Evolutionary conservation across 768 basidiomycete genomes (phyloP).

Genomic region (Leccinum incarnatum): DNA sequence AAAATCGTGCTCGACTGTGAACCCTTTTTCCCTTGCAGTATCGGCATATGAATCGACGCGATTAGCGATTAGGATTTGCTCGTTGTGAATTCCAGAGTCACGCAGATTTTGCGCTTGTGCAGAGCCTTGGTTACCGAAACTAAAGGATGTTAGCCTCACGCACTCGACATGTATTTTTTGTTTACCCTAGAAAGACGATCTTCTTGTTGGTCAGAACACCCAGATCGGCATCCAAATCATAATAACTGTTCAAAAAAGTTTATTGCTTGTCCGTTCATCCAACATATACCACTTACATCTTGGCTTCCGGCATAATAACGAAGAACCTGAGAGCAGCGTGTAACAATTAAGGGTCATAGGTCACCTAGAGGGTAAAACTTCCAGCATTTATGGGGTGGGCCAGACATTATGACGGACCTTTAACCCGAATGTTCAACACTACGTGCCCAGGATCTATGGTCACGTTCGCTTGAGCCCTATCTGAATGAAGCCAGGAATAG

Average conservation of each 20-base stretch:
- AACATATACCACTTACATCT: conserved; percentile 43
- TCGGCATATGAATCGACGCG: conserved; percentile 55
- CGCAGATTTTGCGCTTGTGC: conserved; percentile 66
- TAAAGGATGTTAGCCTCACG: conserved; percentile 19
- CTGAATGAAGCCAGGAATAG: conserved; percentile 6
- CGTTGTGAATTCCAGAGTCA: conserved; percentile 60
- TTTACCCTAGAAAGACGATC: conserved; percentile 60
- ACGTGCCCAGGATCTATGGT: not conserved
- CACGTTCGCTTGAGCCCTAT: conserved; percentile 11
- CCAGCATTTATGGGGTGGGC: conserved; percentile 3
- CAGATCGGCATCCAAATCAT: conserved; percentile 61
- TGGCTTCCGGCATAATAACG: conserved; percentile 38
- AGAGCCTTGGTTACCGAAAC: conserved; percentile 65
- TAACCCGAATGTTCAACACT: not conserved
- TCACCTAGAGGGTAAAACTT: not conserved
- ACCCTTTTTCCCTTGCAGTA: conserved; percentile 54
- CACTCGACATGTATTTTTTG: not conserved
- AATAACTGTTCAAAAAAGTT: conserved; percentile 34
- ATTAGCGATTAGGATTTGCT: conserved; percentile 59
- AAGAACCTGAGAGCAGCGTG: not conserved
- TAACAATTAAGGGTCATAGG: not conserved
- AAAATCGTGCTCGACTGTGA: conserved; percentile 57
- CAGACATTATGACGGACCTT: conserved; percentile 1
- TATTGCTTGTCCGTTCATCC: not conserved
- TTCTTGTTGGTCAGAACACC: conserved; percentile 44